These are phyloP conservation scores for Debaryomyces psychrophilus DNA, from an alignment of 1,139 yeast species.

Conservation along the genomic window DNA sequence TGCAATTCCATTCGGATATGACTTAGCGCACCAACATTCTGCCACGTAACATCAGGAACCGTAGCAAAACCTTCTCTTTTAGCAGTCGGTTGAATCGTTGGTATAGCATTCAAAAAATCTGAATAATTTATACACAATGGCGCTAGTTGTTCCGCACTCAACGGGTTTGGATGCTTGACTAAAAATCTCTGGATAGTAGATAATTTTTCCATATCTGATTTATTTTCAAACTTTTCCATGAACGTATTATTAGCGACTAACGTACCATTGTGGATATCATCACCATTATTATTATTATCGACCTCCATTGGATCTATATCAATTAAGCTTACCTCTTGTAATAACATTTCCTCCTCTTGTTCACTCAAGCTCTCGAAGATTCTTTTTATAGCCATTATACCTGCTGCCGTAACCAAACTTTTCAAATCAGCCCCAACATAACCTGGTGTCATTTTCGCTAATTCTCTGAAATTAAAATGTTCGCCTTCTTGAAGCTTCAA, in stretches of 20 bases:
- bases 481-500: slow-evolving; percentile 66
- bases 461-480: slow-evolving; percentile 61
- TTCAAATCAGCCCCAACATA: slow-evolving; percentile 97
- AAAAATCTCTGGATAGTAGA: slow-evolving; percentile 78
- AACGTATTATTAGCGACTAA: slow-evolving; percentile 15
- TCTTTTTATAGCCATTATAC: slow-evolving; percentile 90
- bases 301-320: slow-evolving; percentile 44
- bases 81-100: slow-evolving; percentile 95
- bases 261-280: background rate
- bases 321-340: slow-evolving; percentile 15
- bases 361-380: slow-evolving; percentile 63
- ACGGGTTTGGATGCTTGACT: slow-evolving; percentile 73
- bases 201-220: slow-evolving; percentile 44
- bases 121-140: slow-evolving; percentile 74
- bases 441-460: slow-evolving; percentile 96
- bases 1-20: slow-evolving; percentile 85
- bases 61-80: slow-evolving; percentile 99
- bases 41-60: slow-evolving; percentile 97
- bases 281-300: slow-evolving; percentile 25
- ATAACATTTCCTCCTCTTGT: slow-evolving; percentile 29
- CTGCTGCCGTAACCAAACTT: slow-evolving; percentile 93
- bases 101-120: slow-evolving; percentile 84
- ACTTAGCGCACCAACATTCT: slow-evolving; percentile 86
- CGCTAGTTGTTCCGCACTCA: slow-evolving; percentile 71
- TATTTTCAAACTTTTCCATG: slow-evolving; percentile 28